Conservation (phyloP, 148 eudicot species). For the Rhododendron ferrugineum region DNA sequence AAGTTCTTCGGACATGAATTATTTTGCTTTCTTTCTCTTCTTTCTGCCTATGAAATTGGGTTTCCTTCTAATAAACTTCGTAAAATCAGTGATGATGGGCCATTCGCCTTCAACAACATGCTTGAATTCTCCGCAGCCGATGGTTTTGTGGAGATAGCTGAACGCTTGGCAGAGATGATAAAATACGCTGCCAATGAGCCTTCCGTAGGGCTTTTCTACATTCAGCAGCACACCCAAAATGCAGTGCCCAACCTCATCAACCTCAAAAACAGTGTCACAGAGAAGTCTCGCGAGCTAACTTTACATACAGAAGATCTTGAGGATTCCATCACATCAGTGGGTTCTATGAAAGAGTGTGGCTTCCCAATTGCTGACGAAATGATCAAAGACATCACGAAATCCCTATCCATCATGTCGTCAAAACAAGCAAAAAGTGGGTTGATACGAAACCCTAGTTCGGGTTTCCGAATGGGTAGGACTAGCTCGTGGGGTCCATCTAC, state of each 20-base stretch:
- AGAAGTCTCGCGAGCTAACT: slow-evolving; percentile 54
- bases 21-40: neutral
- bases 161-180: slow-evolving; percentile 74
- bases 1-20: neutral
- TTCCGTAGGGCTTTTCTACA: slow-evolving; percentile 81
- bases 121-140: slow-evolving; percentile 69
- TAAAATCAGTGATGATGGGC: slow-evolving; percentile 36
- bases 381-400: slow-evolving; percentile 59
- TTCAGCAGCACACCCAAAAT: slow-evolving; percentile 83
- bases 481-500: slow-evolving; percentile 57
- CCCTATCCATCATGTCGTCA: slow-evolving; percentile 48
- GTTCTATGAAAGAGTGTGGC: slow-evolving; percentile 88
- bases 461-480: slow-evolving; percentile 38
- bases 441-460: slow-evolving; percentile 33
- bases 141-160: slow-evolving; percentile 77
- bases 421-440: slow-evolving; percentile 60
- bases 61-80: neutral
- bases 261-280: slow-evolving; percentile 42
- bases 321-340: slow-evolving; percentile 62
- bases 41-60: neutral
- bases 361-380: slow-evolving; percentile 66
- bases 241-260: slow-evolving; percentile 74
- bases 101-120: slow-evolving; percentile 48
- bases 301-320: slow-evolving; percentile 79
- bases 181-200: slow-evolving; percentile 89